Conservation (phyloP, 768 basidiomycete species). For the Agrocybe pediades region DNA sequence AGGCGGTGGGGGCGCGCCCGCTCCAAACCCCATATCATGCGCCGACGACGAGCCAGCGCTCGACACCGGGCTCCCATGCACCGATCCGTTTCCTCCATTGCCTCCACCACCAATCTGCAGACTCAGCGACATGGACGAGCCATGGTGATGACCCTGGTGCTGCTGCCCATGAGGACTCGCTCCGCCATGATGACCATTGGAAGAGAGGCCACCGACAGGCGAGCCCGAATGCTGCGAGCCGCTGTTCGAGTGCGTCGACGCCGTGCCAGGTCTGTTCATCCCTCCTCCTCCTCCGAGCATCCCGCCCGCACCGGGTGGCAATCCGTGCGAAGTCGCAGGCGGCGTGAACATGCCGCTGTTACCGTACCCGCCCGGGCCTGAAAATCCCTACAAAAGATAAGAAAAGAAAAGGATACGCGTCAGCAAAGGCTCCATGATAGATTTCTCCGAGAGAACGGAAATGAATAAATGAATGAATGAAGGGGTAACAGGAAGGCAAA, state of each 20-base stretch:
- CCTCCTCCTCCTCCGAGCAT: not conserved
- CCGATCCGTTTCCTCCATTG: constrained; percentile 5
- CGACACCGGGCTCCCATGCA: constrained; percentile 11
- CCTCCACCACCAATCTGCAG: not conserved
- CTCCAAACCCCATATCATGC: not conserved
- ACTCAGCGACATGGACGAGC: not conserved
- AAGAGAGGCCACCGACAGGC: not conserved
- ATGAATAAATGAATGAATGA: no score
- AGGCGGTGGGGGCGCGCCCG: constrained; percentile 1
- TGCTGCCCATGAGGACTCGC: not conserved
- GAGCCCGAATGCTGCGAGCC: constrained; percentile 6
- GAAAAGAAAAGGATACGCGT: not conserved
- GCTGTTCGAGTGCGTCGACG: not conserved
- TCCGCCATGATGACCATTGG: not conserved
- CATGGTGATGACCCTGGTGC: not conserved
- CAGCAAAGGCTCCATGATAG: not conserved
- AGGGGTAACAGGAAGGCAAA: no score
- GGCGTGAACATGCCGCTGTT: constrained; percentile 36
- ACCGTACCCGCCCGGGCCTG: constrained; percentile 6
- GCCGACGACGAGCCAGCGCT: constrained; percentile 4
- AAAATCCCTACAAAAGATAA: not conserved
- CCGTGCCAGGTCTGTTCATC: constrained; percentile 1
- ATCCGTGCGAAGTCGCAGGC: constrained; percentile 40
- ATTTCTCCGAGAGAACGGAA: no score
- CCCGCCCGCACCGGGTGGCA: constrained; percentile 19